Conservation (phyloP, 108 stramenopile species). For the Discostella stelligeroides region DNA sequence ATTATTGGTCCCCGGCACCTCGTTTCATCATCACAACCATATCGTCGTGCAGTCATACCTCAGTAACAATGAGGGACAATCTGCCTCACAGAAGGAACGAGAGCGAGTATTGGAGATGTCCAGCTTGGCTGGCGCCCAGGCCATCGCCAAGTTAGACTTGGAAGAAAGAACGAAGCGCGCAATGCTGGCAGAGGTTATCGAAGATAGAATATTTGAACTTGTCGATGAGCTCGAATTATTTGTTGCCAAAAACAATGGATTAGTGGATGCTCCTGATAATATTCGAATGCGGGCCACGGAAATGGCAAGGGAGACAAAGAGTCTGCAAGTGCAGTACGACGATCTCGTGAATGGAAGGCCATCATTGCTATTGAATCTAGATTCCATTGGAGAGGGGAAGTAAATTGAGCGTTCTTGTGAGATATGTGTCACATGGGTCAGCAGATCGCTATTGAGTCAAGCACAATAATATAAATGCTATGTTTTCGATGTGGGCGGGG, state of each 20-base stretch:
- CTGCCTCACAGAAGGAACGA: constrained; percentile 14
- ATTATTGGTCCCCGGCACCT: neutral
- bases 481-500: too few species aligned
- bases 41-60: constrained; percentile 3
- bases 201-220: constrained; percentile 59
- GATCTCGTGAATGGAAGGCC: constrained; percentile 58
- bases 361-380: constrained; percentile 37
- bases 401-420: too few species aligned
- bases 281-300: constrained; percentile 35
- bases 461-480: too few species aligned
- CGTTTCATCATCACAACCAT: neutral
- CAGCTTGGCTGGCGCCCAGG: constrained; percentile 23
- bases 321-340: constrained; percentile 53
- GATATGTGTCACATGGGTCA: too few species aligned
- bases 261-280: constrained; percentile 27
- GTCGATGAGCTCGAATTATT: constrained; percentile 50
- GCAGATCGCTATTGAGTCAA: too few species aligned
- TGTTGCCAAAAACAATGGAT: constrained; percentile 16
- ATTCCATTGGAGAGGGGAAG: too few species aligned
- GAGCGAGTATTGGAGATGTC: constrained; percentile 33
- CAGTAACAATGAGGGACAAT: constrained; percentile 5
- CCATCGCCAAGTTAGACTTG: constrained; percentile 18
- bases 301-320: constrained; percentile 56
- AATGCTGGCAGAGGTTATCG: constrained; percentile 62
- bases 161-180: constrained; percentile 55